Conservation (phyloP, 2,329 filamentous ascomycete species). For the Phaeophleospora eucalypticola region DNA sequence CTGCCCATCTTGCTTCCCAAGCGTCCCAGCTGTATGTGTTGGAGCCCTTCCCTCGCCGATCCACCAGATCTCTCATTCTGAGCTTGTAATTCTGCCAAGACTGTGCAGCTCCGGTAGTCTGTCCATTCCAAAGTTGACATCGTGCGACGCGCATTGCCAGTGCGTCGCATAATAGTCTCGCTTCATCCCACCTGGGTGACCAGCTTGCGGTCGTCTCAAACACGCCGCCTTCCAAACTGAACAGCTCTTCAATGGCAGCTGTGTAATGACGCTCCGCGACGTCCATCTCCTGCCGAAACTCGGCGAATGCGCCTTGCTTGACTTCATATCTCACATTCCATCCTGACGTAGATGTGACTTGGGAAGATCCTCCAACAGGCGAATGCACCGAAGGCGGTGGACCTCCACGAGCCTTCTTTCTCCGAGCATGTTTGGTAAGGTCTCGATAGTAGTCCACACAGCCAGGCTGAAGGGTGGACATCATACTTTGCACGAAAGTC, state of each 20-base stretch:
- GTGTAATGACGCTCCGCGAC: constrained; percentile 80
- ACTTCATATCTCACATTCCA: constrained; percentile 96
- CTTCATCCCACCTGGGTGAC: constrained; percentile 87
- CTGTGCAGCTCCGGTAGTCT: constrained; percentile 73
- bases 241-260: constrained; percentile 76
- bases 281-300: constrained; percentile 91
- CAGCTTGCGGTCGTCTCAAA: constrained; percentile 86
- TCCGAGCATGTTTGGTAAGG: constrained; percentile 82
- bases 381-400: constrained; percentile 77
- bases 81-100: constrained; percentile 76
- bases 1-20: constrained; percentile 76
- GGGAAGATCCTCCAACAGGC: constrained; percentile 77
- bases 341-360: constrained; percentile 75
- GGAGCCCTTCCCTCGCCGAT: constrained; percentile 78
- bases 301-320: constrained; percentile 84
- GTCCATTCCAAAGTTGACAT: constrained; percentile 74
- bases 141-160: constrained; percentile 77
- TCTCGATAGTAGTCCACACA: constrained; percentile 91
- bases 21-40: constrained; percentile 90
- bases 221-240: constrained; percentile 67
- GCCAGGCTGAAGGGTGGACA: constrained; percentile 67
- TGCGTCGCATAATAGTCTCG: constrained; percentile 78
- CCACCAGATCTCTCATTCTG: constrained; percentile 70
- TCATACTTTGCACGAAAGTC: constrained; percentile 67
- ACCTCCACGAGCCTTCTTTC: constrained; percentile 76